These are phyloP conservation scores for Diospyros kaki DNA, from an alignment of 148 eudicot genomes.

Conservation along the genomic window DNA sequence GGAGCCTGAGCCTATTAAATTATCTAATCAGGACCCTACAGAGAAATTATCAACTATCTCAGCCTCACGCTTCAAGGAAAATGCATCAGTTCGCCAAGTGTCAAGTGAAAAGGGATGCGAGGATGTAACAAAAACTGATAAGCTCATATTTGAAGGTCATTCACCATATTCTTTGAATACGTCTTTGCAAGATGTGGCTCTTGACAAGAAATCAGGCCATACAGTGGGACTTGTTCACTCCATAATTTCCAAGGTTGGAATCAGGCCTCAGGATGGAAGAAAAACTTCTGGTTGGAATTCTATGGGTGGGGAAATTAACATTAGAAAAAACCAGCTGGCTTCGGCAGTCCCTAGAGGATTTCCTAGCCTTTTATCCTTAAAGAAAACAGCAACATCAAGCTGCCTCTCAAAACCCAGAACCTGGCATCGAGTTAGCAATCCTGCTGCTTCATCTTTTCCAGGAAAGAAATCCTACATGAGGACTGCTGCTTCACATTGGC, in stretches of 20 bases:
- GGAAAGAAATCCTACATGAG: slow-evolving; percentile 29
- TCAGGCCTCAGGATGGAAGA: slow-evolving; percentile 22
- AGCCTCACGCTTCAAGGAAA: slow-evolving; percentile 14
- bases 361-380: slow-evolving; percentile 28
- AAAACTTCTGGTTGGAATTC: slow-evolving; percentile 19
- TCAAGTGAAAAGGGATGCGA: slow-evolving; percentile 18
- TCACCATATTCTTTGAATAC: slow-evolving; percentile 15
- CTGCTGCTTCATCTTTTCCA: slow-evolving; percentile 27
- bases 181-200: slow-evolving; percentile 12
- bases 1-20: slow-evolving; percentile 16
- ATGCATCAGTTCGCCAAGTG: slow-evolving; percentile 14
- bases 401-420: slow-evolving; percentile 53
- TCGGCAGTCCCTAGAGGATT: slow-evolving; percentile 37
- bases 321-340: slow-evolving; percentile 28
- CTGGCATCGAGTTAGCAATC: slow-evolving; percentile 62
- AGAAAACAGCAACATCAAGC: slow-evolving; percentile 28
- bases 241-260: slow-evolving; percentile 17
- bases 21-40: slow-evolving; percentile 21
- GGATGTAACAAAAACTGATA: slow-evolving; percentile 21
- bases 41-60: slow-evolving; percentile 18
- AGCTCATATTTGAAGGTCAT: slow-evolving; percentile 18
- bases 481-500: slow-evolving; percentile 29
- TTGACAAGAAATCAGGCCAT: slow-evolving; percentile 25
- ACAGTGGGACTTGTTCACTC: slow-evolving; percentile 14
- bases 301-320: slow-evolving; percentile 15